Base-by-base conservation (phyloP, 140 eudicot species). In the Bidens hawaiensis region DNA sequence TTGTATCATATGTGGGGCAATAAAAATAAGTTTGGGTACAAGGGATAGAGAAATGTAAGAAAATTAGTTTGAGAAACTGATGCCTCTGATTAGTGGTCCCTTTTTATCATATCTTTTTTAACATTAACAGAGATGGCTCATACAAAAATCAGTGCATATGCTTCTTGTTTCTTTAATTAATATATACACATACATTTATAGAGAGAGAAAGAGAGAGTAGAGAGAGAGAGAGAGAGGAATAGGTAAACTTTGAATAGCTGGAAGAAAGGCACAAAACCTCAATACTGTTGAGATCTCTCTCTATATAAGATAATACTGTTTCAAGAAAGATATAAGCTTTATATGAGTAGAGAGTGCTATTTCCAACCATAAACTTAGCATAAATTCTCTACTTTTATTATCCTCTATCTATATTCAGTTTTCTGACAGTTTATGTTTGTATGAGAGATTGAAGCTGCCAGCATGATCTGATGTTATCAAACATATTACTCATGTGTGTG, bases 361-460 rank as follows among this genome's bases (percentile, higher is more conserved):
- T 49, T 54, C 46, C 60, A 64, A 22, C 54, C 48, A 47, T 19
- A 45, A 21, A 52, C 69, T 70, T 72, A n/a, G 75, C 79, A 72
- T 64, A 69, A 48, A 27, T 48, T 54, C 59, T 34, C 53, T 47
- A 42, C 5, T 13, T 65, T 62, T 33, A 15, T 22, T 51, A 26
- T 18, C 53, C 50, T 49, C 61, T 56, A 36, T 15, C 17, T 36
- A 11, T 67, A 19, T 28, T 40, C 67, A 56, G 31, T 66, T n/a
- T n/a, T n/a, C n/a, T n/a, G n/a, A n/a, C 50, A 3, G 47, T 28
- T 64, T 74, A 51, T 85, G 95, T 86, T 86, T 89, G 84, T 75
- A 63, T 77, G 81, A 86, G 95, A 80, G 95, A 76, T 65, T 86
- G 90, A 86, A 86, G 95, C 95, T 86, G 95, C 95, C 95, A 86